These are phyloP conservation scores for Gonium pectorale DNA, from an alignment of 139 green algal genomes.

Conservation along the genomic window DNA sequence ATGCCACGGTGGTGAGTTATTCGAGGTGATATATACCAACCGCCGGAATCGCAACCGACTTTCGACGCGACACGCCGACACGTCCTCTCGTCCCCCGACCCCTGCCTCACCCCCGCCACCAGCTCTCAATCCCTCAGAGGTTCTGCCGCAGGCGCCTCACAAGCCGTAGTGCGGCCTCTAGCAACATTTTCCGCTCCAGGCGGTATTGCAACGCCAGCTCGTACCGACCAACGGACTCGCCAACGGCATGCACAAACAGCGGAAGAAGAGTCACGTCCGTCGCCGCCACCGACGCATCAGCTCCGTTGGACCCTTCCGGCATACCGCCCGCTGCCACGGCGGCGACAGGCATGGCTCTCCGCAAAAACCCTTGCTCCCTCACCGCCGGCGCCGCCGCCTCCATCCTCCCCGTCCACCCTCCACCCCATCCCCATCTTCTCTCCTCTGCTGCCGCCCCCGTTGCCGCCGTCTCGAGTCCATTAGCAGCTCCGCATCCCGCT, in stretches of 20 bases:
- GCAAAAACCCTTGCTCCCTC: neutral
- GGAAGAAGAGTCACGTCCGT: too few species aligned
- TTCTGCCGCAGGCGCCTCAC: too few species aligned
- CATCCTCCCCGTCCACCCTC: neutral
- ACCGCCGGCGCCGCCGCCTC: neutral
- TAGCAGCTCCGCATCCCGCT: neutral
- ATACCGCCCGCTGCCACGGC: neutral
- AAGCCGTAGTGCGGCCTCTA: neutral
- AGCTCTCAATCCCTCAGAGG: too few species aligned
- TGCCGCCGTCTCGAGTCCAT: neutral
- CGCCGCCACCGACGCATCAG: too few species aligned
- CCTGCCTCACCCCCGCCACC: too few species aligned
- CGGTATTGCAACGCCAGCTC: neutral
- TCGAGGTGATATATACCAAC: too few species aligned
- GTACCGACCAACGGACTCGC: neutral
- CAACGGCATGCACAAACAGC: too few species aligned
- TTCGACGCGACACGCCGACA: too few species aligned
- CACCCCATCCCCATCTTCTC: neutral
- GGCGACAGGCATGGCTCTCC: neutral
- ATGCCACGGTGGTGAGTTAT: too few species aligned
- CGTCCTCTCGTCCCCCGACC: too few species aligned
- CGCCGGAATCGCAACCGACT: too few species aligned
- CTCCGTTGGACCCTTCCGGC: too few species aligned
- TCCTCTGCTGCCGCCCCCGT: neutral
- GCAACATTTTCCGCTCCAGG: conserved; percentile 29